These are phyloP conservation scores for Diaporthe aspalathi DNA, from an alignment of 2,329 filamentous ascomycete species.

Conservation along the genomic window DNA sequence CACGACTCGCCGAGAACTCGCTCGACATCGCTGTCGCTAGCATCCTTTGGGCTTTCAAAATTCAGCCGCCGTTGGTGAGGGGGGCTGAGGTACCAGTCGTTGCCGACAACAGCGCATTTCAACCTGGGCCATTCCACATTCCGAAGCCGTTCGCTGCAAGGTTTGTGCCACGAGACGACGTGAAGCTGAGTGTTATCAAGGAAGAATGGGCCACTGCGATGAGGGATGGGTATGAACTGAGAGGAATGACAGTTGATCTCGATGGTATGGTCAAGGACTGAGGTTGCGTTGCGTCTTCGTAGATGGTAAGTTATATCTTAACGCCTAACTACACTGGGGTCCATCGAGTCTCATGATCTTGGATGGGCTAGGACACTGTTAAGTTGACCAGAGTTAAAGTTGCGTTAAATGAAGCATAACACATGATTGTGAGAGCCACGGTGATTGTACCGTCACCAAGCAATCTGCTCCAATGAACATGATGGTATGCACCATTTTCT, in stretches of 20 bases:
- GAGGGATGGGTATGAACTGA: background rate
- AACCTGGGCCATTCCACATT: background rate
- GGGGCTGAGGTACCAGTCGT: background rate
- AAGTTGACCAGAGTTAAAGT: too few species aligned
- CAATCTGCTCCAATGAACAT: too few species aligned
- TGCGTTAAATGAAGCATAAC: too few species aligned
- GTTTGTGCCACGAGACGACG: background rate
- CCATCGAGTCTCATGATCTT: too few species aligned
- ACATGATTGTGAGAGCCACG: too few species aligned
- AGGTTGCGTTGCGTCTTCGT: background rate
- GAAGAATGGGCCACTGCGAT: background rate
- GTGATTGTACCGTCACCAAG: too few species aligned
- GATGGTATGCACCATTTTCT: too few species aligned
- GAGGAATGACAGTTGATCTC: background rate
- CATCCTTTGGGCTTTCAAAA: conserved; percentile 19
- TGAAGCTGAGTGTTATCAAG: background rate
- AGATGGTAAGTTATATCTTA: background rate
- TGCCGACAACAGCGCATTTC: background rate
- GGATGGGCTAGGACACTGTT: too few species aligned
- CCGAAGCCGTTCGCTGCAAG: background rate
- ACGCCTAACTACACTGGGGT: too few species aligned
- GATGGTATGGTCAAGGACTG: background rate
- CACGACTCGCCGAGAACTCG: conserved; percentile 59
- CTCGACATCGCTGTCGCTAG: conserved; percentile 42
- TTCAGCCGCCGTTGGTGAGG: background rate